Percentiles rank a stretch among this genome's conserved stretches.
These are phyloP conservation scores for Mortierella antarctica DNA, from an alignment of 192 early-diverging fungal species.

Conservation along the genomic window DNA sequence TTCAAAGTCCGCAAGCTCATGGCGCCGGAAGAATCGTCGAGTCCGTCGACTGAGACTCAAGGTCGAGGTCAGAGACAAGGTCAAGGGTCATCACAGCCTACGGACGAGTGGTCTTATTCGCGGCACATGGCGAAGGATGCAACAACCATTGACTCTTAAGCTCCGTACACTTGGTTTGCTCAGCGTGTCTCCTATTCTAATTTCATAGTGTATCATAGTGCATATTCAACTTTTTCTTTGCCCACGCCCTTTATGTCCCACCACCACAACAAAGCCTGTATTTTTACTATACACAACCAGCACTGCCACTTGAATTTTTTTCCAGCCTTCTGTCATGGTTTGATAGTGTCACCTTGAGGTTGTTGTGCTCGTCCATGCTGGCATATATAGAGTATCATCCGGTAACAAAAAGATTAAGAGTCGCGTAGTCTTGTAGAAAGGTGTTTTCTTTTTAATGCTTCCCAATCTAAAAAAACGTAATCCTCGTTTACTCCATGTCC, in stretches of 20 bases:
- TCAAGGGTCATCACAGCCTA: not conserved
- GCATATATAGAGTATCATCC: no score
- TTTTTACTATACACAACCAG: slow-evolving; percentile 4
- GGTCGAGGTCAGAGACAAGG: not conserved
- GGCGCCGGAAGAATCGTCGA: slow-evolving; percentile 27
- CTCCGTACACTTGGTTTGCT: not conserved
- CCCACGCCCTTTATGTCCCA: no score
- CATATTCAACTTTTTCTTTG: not conserved
- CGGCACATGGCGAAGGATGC: slow-evolving; percentile 48
- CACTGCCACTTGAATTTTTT: not conserved
- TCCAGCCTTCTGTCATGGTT: not conserved
- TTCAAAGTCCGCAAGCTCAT: slow-evolving; percentile 51
- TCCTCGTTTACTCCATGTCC: slow-evolving; percentile 45
- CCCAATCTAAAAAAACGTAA: slow-evolving; percentile 20
- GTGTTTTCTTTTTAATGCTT: slow-evolving; percentile 13
- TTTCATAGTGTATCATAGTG: slow-evolving; percentile 7
- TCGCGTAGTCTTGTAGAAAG: no score
- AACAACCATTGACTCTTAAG: slow-evolving; percentile 20
- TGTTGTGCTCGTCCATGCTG: no score
- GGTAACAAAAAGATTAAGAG: no score
- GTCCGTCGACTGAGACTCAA: not conserved
- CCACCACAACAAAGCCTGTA: no score
- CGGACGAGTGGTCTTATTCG: slow-evolving; percentile 47
- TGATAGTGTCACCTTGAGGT: no score
- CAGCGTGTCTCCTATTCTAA: not conserved